These are phyloP conservation scores for Pseudomicrostroma phylloplanum DNA, from an alignment of 1,284 basidiomycete genomes.

Conservation along the genomic window DNA sequence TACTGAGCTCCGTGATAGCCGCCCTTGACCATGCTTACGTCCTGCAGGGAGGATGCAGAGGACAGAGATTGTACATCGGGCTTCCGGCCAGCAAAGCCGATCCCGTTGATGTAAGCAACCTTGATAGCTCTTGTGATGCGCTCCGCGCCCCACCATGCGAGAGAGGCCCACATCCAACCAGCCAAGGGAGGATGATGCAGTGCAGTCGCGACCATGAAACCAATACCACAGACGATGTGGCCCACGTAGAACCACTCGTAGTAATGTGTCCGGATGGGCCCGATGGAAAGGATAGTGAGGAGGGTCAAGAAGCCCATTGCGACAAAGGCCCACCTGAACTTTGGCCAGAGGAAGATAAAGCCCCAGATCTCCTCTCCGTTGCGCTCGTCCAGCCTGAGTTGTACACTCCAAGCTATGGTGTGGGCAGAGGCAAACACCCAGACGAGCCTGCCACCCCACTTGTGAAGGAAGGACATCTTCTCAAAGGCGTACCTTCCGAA, in stretches of 20 bases:
- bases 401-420: conserved; percentile 68
- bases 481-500: conserved; percentile 69
- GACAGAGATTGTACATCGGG: conserved; percentile 23
- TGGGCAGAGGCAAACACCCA: conserved; percentile 68
- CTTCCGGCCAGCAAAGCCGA: conserved; percentile 51
- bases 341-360: conserved; percentile 63
- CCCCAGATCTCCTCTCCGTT: conserved; percentile 59
- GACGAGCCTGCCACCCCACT: conserved; percentile 66
- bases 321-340: conserved; percentile 68
- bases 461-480: conserved; percentile 67
- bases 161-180: conserved; percentile 59
- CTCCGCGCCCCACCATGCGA: conserved; percentile 60
- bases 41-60: not conserved
- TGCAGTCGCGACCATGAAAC: conserved; percentile 45
- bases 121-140: conserved; percentile 58
- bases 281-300: conserved; percentile 62
- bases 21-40: not conserved
- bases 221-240: conserved; percentile 58
- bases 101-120: conserved; percentile 62
- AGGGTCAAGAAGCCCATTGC: conserved; percentile 66
- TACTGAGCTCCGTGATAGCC: not conserved
- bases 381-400: conserved; percentile 58
- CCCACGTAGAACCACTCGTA: conserved; percentile 72
- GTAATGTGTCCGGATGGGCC: conserved; percentile 61
- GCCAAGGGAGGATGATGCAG: conserved; percentile 56